Percentiles rank a stretch among this genome's conserved stretches.
Evolutionary conservation across 2,329 filamentous ascomycete species (phyloP).

Genomic region (Nannizzia gypsea): DNA sequence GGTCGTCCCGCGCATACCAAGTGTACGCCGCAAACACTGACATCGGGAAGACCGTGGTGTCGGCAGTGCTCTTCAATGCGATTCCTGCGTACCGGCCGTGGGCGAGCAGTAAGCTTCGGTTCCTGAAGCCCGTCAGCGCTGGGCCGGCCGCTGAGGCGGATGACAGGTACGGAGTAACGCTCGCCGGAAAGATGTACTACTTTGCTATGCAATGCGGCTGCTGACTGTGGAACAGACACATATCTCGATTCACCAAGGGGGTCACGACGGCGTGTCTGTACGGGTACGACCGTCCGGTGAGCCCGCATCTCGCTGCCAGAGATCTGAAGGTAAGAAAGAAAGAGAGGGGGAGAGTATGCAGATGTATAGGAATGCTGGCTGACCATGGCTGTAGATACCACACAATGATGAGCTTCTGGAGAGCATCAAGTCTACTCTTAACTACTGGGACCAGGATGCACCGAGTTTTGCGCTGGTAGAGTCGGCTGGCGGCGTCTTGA

Average conservation of each 20-base stretch:
- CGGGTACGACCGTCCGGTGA: constrained; percentile 62
- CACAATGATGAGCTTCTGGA: constrained; percentile 43
- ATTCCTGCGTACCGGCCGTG: constrained; percentile 37
- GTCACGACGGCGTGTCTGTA: constrained; percentile 52
- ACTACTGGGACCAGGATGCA: constrained; percentile 16
- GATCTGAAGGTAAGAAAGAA: constrained; percentile 32
- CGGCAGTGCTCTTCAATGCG: constrained; percentile 58
- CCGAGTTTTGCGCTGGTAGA: constrained; percentile 41
- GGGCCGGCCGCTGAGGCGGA: constrained; percentile 59
- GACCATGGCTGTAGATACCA: constrained; percentile 29
- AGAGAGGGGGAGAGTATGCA: background rate
- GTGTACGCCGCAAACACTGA: constrained; percentile 75
- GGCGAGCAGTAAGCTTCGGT: constrained; percentile 36
- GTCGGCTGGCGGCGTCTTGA: constrained; percentile 72
- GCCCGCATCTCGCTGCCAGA: constrained; percentile 61
- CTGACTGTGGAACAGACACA: constrained; percentile 41
- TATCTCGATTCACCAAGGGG: constrained; percentile 46
- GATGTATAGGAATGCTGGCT: constrained; percentile 1
- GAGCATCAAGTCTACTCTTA: constrained; percentile 36
- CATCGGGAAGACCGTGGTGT: constrained; percentile 73
- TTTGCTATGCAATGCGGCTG: background rate
- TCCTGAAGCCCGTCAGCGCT: constrained; percentile 73
- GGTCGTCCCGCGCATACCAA: constrained; percentile 57
- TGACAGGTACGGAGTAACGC: constrained; percentile 42
- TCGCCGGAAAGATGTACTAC: background rate